Percentiles rank a stretch among this genome's conserved stretches.
phyloP scores from a whole-genome alignment of 345 rosid species.

The Citrus australasica region DNA sequence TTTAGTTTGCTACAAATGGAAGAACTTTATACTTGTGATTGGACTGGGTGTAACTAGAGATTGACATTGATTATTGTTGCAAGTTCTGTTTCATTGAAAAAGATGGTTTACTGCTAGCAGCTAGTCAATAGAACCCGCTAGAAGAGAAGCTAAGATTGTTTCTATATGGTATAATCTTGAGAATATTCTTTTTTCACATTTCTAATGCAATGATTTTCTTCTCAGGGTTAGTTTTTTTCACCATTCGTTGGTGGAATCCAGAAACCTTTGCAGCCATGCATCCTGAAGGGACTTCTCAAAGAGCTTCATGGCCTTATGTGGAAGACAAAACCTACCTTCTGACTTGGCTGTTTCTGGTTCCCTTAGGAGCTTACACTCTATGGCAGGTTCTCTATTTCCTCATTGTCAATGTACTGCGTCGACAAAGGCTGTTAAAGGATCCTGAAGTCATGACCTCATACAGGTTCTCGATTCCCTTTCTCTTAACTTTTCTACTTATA shows the following conservation, averaged over 20 bases:
- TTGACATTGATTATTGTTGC: neutral
- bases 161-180: no score
- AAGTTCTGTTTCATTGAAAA: neutral
- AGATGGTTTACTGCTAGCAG: neutral
- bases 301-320: constrained; percentile 83
- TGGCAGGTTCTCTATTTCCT: constrained; percentile 94
- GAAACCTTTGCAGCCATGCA: constrained; percentile 86
- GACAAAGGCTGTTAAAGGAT: constrained; percentile 85
- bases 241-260: constrained; percentile 98
- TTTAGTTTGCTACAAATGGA: neutral
- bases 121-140: neutral
- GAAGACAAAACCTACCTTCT: constrained; percentile 71
- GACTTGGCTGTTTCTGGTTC: constrained; percentile 84
- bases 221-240: constrained; percentile 88
- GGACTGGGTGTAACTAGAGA: neutral
- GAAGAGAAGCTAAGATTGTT: neutral
- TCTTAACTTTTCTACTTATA: neutral
- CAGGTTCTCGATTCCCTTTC: constrained; percentile 40
- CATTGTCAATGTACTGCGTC: constrained; percentile 83
- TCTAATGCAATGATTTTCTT: constrained; percentile 14
- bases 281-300: constrained; percentile 62
- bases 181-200: neutral
- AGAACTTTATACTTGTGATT: neutral
- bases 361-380: constrained; percentile 74
- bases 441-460: constrained; percentile 99